Conservation (phyloP, 1,139 yeast species). For the Meyerozyma sp. region DNA sequence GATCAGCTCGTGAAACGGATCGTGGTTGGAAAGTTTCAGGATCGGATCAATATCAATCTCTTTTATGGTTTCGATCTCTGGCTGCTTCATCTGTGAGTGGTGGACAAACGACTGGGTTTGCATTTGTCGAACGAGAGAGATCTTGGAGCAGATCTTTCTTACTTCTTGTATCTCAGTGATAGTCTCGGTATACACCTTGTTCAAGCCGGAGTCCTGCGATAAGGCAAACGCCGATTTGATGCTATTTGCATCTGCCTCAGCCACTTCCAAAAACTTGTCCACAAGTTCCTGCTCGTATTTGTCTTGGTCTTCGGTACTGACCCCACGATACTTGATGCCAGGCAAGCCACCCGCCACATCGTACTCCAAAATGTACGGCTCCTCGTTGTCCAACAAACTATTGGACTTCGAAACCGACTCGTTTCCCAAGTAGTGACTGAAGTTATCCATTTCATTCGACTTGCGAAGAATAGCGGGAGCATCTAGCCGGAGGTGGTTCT, state of each 20-base stretch:
- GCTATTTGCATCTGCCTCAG: constrained; percentile 22
- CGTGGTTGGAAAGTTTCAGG: constrained; percentile 69
- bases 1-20: constrained; percentile 48
- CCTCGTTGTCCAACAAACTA: constrained; percentile 53
- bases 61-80: constrained; percentile 54
- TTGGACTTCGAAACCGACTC: constrained; percentile 37
- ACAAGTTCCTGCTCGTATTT: constrained; percentile 46
- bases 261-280: constrained; percentile 29
- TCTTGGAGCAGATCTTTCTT: constrained; percentile 81
- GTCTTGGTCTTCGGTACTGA: constrained; percentile 43
- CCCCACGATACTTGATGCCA: constrained; percentile 49
- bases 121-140: constrained; percentile 84
- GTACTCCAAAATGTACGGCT: constrained; percentile 74
- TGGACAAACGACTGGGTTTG: constrained; percentile 79
- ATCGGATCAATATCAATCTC: constrained; percentile 77
- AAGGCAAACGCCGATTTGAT: constrained; percentile 27
- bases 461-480: constrained; percentile 65
- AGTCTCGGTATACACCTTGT: constrained; percentile 56
- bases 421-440: constrained; percentile 41
- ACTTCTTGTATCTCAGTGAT: constrained; percentile 82
- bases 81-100: constrained; percentile 67
- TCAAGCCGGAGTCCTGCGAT: constrained; percentile 50
- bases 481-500: constrained; percentile 52
- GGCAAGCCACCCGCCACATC: constrained; percentile 83
- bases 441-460: constrained; percentile 54